These are phyloP conservation scores for Fraxinus floribunda DNA, from an alignment of 305 asterid genomes.

Conservation along the genomic window DNA sequence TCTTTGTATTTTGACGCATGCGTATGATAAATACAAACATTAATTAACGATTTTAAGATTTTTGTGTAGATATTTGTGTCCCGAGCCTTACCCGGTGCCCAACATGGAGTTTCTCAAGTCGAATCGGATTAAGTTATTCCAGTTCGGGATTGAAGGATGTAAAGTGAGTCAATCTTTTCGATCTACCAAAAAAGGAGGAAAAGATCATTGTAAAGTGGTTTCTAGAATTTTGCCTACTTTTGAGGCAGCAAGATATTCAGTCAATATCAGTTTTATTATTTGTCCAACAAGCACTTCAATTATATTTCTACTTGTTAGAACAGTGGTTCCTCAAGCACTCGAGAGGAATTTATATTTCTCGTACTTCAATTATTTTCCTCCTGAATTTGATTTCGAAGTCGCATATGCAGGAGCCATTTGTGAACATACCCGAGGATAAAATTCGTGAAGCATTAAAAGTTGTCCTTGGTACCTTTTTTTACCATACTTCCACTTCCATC, in stretches of 20 bases:
- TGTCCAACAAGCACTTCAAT: background rate
- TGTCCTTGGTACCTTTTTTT: conserved; percentile 40
- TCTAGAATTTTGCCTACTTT: background rate
- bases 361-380: background rate
- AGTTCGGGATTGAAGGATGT: conserved; percentile 76
- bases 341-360: background rate
- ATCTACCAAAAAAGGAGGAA: background rate
- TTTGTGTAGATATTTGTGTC: conserved; percentile 61
- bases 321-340: background rate
- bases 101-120: conserved; percentile 62
- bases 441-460: conserved; percentile 63
- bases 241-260: background rate
- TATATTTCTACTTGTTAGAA: background rate
- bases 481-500: background rate
- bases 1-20: background rate
- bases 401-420: conserved; percentile 58
- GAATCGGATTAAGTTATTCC: conserved; percentile 60
- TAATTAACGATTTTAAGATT: background rate
- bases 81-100: conserved; percentile 72
- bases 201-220: background rate
- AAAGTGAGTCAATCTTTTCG: conserved; percentile 39
- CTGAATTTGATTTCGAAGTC: background rate
- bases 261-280: background rate
- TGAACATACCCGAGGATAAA: conserved; percentile 65
- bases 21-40: background rate